Evolutionary conservation across 1,284 basidiomycete species (phyloP).

Genomic region (Ceratobasidium papillatum): DNA sequence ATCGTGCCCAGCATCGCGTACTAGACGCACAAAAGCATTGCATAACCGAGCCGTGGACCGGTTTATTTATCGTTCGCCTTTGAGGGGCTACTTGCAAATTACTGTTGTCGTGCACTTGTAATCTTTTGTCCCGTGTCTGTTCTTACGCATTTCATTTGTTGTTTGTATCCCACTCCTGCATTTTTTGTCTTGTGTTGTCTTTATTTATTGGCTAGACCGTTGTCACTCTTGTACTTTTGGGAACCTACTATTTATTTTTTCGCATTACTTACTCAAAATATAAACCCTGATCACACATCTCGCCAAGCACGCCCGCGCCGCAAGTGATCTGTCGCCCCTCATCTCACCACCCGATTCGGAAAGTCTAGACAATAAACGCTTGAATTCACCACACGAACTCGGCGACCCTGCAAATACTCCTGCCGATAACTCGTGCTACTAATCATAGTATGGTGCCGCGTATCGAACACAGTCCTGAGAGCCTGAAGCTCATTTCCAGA

Average conservation of each 20-base stretch:
- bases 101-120: conserved; percentile 38
- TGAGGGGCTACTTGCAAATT: neutral
- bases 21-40: conserved; percentile 20
- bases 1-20: conserved; percentile 29
- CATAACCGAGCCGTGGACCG: neutral
- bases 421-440: conserved; percentile 4
- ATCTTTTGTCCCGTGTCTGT: conserved; percentile 22
- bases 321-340: conserved; percentile 21
- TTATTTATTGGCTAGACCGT: conserved; percentile 42
- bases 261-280: conserved; percentile 3
- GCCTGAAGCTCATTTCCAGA: conserved; percentile 23
- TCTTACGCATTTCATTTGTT: conserved; percentile 35
- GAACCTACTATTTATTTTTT: conserved; percentile 37
- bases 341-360: conserved; percentile 20
- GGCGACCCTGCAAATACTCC: conserved; percentile 1
- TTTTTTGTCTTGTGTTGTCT: neutral
- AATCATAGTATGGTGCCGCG: neutral
- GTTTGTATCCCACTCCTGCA: conserved; percentile 35
- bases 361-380: conserved; percentile 15
- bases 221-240: conserved; percentile 38
- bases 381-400: neutral
- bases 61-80: neutral
- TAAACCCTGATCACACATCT: conserved; percentile 20
- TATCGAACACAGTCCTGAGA: conserved; percentile 7
- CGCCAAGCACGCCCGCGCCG: conserved; percentile 13